phyloP scores from a whole-genome alignment of 495 filamentous ascomycete species.

The Annulohypoxylon bovei region DNA sequence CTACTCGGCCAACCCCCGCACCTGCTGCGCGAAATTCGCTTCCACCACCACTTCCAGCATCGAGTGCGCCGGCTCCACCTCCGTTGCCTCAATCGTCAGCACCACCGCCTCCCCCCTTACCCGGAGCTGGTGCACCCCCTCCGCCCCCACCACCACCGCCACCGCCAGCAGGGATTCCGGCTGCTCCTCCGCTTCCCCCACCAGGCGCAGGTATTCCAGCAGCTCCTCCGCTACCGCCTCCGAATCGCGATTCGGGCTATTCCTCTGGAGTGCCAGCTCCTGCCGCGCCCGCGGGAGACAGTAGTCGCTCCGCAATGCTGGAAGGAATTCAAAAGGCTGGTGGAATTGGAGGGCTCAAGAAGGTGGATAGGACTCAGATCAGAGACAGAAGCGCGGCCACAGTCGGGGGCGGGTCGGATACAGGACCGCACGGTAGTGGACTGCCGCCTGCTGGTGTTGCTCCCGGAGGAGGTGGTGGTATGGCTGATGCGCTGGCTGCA shows the following conservation, averaged over 20 bases:
- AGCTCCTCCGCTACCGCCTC: constrained; percentile 74
- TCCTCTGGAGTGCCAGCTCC: constrained; percentile 67
- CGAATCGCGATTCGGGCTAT: constrained; percentile 71
- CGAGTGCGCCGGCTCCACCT: constrained; percentile 50
- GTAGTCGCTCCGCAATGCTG: constrained; percentile 71
- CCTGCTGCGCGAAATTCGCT: constrained; percentile 49
- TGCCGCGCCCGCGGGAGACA: constrained; percentile 61
- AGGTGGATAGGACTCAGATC: constrained; percentile 80
- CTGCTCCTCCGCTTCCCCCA: constrained; percentile 65
- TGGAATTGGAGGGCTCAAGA: constrained; percentile 77
- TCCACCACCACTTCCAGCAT: constrained; percentile 51
- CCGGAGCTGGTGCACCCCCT: constrained; percentile 1
- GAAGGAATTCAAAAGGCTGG: constrained; percentile 84
- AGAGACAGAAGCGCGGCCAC: constrained; percentile 79
- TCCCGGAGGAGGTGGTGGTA: constrained; percentile 62
- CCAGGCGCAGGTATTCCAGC: constrained; percentile 62
- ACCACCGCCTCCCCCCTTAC: constrained; percentile 44
- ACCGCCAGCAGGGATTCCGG: constrained; percentile 52
- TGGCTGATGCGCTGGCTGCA: constrained; percentile 84
- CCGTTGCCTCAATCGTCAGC: constrained; percentile 51
- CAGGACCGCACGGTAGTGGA: constrained; percentile 65
- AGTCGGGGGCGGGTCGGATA: constrained; percentile 68
- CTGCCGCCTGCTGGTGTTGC: constrained; percentile 61
- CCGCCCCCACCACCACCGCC: constrained; percentile 54
- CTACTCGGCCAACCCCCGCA: constrained; percentile 39